Base-by-base conservation (phyloP, 768 basidiomycete genomes). In the Galerina sulciceps region DNA sequence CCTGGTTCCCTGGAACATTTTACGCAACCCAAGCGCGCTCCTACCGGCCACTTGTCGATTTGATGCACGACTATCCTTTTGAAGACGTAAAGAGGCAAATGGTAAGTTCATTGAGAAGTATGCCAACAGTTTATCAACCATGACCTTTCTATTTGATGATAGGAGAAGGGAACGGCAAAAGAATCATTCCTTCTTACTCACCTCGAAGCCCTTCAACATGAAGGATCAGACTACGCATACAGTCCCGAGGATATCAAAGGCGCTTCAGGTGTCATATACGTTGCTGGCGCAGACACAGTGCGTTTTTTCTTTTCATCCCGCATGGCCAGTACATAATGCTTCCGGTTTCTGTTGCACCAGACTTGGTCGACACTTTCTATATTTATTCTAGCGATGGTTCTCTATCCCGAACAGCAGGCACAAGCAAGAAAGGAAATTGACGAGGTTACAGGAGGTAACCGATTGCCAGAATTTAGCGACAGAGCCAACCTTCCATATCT, bases 1-100 rank as follows among this genome's bases (percentile, higher is more conserved):
- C 74, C n/a, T 87, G 86, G 86, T 75, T 85, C 60, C 86, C 86
- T 23, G 85, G 85, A 35, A 84, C 85, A 18, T 73, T 69, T 14
- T 86, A 85, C 73, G 80, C 83, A 65, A 67, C 64, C 55, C 79
- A 72, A 61, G 86, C 85, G 0, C 74, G 70, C 34, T 71, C 71
- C 40, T 86, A 82, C 81, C 74, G 75, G 26, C 68, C 71, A 1
- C 83, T 79, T 0, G 72, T 86, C 23, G 62, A 71, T 26, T 74
- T 83, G 40, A 76, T 84, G 79, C 82, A 84, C 31, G 75, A 81
- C 15, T 74, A 72, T 55, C 85, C 86, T 4, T 76, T 81, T 65
- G 75, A 77, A 38, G 81, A 79, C 47, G 83, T 84, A 47, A 83
- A 84, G 65, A 79, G 83, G 57, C 80, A 86, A 65, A 79, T 86